phyloP scores from a whole-genome alignment of 2,329 filamentous ascomycete genomes.

The Aureobasidium sp. region DNA sequence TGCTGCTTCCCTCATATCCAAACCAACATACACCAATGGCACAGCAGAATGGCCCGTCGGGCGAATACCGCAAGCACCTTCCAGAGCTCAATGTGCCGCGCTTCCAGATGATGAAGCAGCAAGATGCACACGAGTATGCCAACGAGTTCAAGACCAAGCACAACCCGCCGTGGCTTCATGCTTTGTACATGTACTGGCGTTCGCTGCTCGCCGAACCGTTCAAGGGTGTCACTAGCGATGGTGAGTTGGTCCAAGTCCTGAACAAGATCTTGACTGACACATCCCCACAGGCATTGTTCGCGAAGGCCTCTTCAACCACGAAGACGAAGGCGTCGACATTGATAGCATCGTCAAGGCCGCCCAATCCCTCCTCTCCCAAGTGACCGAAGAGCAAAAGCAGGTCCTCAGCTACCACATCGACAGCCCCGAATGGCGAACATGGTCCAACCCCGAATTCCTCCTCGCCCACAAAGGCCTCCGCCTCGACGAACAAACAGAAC shows the following conservation, averaged over 20 bases:
- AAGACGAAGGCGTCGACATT: constrained; percentile 59
- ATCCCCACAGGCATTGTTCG: constrained; percentile 20
- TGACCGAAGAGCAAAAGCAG: constrained; percentile 45
- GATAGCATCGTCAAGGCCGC: constrained; percentile 49
- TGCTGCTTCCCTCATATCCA: neutral
- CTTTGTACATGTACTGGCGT: constrained; percentile 19
- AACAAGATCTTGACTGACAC: neutral
- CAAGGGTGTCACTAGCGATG: constrained; percentile 63
- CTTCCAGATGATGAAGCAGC: constrained; percentile 55
- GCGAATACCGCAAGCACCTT: constrained; percentile 49
- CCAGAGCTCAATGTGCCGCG: constrained; percentile 54
- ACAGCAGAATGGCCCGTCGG: neutral
- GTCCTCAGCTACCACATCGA: constrained; percentile 56
- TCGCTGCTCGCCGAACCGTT: constrained; percentile 52
- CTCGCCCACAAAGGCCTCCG: constrained; percentile 62
- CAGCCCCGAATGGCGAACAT: constrained; percentile 64
- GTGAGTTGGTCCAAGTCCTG: constrained; percentile 30
- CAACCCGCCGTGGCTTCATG: constrained; percentile 24
- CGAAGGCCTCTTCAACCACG: constrained; percentile 31
- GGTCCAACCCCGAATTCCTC: constrained; percentile 68
- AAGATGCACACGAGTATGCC: constrained; percentile 57
- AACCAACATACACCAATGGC: neutral
- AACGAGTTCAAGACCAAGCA: constrained; percentile 20
- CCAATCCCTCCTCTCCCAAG: constrained; percentile 38
- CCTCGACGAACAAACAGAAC: constrained; percentile 53